Evolutionary conservation across 306 rosid species (phyloP).

Genomic region (Quercus cerris): DNA sequence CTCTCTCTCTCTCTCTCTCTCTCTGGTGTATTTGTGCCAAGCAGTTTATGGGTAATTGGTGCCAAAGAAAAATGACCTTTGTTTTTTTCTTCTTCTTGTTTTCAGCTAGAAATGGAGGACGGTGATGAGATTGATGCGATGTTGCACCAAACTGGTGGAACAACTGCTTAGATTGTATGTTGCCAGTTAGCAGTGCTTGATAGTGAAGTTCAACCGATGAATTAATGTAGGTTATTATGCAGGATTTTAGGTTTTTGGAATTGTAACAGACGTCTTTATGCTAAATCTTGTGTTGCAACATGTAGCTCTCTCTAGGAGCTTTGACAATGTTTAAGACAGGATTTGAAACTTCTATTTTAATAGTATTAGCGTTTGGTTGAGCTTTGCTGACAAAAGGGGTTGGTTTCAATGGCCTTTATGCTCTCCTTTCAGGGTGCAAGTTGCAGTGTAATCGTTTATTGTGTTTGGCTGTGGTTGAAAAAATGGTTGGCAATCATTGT

Average conservation of each 20-base stretch:
- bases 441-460: neutral
- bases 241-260: neutral
- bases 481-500: neutral
- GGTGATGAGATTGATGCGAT: conserved; percentile 75
- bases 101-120: conserved; percentile 72
- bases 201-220: neutral
- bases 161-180: conserved; percentile 2
- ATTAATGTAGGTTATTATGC: neutral
- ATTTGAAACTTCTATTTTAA: neutral
- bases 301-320: neutral
- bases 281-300: neutral
- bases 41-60: neutral
- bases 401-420: neutral
- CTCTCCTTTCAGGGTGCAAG: neutral
- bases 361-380: neutral
- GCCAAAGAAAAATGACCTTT: neutral
- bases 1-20: neutral
- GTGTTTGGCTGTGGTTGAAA: neutral
- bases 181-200: neutral
- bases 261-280: neutral
- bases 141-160: conserved; percentile 73
- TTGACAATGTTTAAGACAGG: neutral
- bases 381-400: neutral
- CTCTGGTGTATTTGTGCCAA: neutral
- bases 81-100: neutral